Evolutionary conservation across 2,329 filamentous ascomycete genomes (phyloP).

Genomic region (Samsoniella hepiali): DNA sequence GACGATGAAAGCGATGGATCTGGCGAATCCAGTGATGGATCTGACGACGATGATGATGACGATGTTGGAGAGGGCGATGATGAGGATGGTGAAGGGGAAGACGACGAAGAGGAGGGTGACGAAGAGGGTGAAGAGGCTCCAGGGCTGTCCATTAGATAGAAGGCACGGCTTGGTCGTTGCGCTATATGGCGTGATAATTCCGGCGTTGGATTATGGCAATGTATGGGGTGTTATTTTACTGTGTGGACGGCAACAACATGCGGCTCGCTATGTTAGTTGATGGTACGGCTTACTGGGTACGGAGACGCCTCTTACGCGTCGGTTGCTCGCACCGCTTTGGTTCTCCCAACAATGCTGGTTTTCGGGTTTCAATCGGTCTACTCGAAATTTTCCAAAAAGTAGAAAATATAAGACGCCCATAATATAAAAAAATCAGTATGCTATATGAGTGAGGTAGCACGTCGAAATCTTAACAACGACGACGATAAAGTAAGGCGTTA

Average conservation of each 20-base stretch:
- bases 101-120: constrained; percentile 30
- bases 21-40: constrained; percentile 48
- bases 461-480: not conserved
- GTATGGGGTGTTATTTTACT: not conserved
- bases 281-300: not conserved
- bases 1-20: constrained; percentile 59
- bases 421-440: no score
- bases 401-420: no score
- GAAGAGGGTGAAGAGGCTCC: constrained; percentile 25
- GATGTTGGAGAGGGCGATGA: constrained; percentile 40
- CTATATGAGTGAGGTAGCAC: not conserved
- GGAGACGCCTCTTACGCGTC: no score
- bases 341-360: not conserved
- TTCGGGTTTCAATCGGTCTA: no score
- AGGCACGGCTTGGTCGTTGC: not conserved
- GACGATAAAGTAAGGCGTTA: not conserved
- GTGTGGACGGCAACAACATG: not conserved
- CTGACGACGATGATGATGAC: constrained; percentile 51
- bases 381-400: no score
- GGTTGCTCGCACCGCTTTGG: no score
- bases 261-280: not conserved
- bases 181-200: not conserved
- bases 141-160: constrained; percentile 11
- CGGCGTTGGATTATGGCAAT: not conserved
- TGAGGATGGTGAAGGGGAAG: constrained; percentile 37